Evolutionary conservation across 1,284 basidiomycete species (phyloP), one percentile per base, ranked within the genome.

Genomic region (Cerrena zonata): DNA sequence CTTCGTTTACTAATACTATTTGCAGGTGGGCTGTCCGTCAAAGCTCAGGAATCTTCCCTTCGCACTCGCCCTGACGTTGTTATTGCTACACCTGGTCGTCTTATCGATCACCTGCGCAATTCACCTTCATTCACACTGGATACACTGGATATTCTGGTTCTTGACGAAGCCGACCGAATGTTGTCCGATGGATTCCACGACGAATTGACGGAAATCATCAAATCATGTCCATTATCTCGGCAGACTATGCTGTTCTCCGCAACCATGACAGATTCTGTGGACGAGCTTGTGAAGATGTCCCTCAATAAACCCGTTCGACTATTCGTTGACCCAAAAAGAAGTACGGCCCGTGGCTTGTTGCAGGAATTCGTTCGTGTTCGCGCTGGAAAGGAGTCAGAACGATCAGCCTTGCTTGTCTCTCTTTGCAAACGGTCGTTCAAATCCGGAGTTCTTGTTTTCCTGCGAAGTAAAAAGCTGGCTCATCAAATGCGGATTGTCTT

Each of bases 161-260:
- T 99, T 24, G 95, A 99, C 64, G 95, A 99, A 73, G 95, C 95
- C 2, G 95, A 99, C 68, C 81, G 95, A 51, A 98, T 99, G 90
- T 82, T 99, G 38, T 94, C 93, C 34, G 95, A 97, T 63, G 95
- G 95, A 30, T 99, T 98, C 71, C 82, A 86, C n/a, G 94, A 94
- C 66, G 95, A 98, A 67, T 76, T 99, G 27, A 77, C 85, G 34
- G 95, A 99, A 70, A 97, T 99, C 59, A 85, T 98, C 67, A 86
- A 84, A 57, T 80, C 89, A 36, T 95, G 94, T 63, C 94, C 95
- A 1, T 72, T 76, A 13, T 88, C 88, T 25, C 82, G 95, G 37
- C 95, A 98, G 68, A 97, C 95, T 2, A 96, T 99, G 93, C 77
- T 99, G 23, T 99, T 99, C 70, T 96, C 93, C 0, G 95, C 95